Conservation (phyloP, 352 stramenopile genomes). For the Phytophthora podocarpi region DNA sequence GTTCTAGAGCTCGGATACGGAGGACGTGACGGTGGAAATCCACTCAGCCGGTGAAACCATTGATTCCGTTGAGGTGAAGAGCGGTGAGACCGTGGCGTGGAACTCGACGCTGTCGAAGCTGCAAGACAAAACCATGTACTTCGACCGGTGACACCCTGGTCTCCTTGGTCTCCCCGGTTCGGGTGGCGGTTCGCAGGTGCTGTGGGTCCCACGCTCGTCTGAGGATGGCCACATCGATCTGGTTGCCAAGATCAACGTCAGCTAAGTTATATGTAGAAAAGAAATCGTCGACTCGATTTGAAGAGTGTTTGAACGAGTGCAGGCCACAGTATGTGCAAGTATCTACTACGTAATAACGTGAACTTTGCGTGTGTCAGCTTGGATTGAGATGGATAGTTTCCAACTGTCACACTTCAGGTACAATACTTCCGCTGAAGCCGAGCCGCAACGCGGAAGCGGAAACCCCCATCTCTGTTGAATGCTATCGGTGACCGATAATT, state of each 20-base stretch:
- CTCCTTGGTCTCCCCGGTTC: conserved; percentile 46
- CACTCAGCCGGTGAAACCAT: conserved; percentile 44
- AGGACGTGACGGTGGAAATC: conserved; percentile 51
- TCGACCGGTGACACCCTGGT: conserved; percentile 55
- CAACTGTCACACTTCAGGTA: too few species aligned
- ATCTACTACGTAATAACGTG: too few species aligned
- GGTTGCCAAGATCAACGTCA: conserved; percentile 50
- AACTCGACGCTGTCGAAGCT: conserved; percentile 38
- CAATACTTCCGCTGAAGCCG: too few species aligned
- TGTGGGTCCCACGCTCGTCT: conserved; percentile 46
- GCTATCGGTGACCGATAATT: too few species aligned
- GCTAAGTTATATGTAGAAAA: conserved; percentile 37
- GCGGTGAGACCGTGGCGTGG: conserved; percentile 41
- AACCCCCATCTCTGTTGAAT: too few species aligned
- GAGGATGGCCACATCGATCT: conserved; percentile 43
- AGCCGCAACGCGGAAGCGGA: too few species aligned
- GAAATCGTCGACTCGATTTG: neutral
- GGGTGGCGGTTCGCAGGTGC: conserved; percentile 45
- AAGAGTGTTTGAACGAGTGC: too few species aligned
- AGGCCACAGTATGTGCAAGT: too few species aligned
- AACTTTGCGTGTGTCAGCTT: too few species aligned
- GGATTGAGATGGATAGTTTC: too few species aligned
- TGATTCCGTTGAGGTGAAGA: conserved; percentile 40
- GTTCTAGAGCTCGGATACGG: conserved; percentile 43
- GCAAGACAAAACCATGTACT: conserved; percentile 59